phyloP scores from a whole-genome alignment of 208 protist genomes.

The Leishmania guyanensis region DNA sequence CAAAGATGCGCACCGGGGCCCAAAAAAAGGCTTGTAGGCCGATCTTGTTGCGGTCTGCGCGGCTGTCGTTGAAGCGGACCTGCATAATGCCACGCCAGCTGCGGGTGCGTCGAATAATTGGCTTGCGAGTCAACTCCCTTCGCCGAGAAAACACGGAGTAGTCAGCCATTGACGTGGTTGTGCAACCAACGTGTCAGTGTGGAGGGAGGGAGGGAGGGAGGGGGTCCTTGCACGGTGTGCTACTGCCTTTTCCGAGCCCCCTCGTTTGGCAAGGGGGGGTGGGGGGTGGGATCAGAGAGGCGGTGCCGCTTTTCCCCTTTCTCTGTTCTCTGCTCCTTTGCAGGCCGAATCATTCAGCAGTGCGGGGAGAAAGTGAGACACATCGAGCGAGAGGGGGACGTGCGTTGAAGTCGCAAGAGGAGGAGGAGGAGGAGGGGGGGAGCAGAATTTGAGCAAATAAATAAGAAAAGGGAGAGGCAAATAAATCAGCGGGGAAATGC shows the following conservation, averaged over 20 bases:
- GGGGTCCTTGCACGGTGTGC: not conserved
- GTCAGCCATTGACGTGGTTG: not conserved
- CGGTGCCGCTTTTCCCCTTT: not conserved
- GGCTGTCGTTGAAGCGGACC: conserved; percentile 84
- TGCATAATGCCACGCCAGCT: conserved; percentile 92
- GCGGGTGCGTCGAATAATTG: conserved; percentile 82
- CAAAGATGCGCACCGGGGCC: conserved; percentile 79
- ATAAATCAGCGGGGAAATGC: not conserved
- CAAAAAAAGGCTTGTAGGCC: conserved; percentile 68
- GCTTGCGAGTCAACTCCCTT: conserved; percentile 32
- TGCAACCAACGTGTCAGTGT: not conserved
- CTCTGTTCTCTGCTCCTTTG: not conserved
- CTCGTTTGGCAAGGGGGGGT: not conserved
- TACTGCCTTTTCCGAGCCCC: not conserved
- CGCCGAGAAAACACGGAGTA: conserved; percentile 27
- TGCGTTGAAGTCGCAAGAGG: not conserved
- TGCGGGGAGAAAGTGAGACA: not conserved
- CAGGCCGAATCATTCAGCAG: not conserved
- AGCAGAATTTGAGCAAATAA: not conserved
- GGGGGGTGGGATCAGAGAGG: not conserved
- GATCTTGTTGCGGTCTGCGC: conserved; percentile 66
- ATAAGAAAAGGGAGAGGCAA: not conserved
- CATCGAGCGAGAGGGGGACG: not conserved
- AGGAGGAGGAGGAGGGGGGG: not conserved
- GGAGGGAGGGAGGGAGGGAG: not conserved